Base-by-base conservation (phyloP, 2,329 filamentous ascomycete genomes). In the Samsoniella hepiali region DNA sequence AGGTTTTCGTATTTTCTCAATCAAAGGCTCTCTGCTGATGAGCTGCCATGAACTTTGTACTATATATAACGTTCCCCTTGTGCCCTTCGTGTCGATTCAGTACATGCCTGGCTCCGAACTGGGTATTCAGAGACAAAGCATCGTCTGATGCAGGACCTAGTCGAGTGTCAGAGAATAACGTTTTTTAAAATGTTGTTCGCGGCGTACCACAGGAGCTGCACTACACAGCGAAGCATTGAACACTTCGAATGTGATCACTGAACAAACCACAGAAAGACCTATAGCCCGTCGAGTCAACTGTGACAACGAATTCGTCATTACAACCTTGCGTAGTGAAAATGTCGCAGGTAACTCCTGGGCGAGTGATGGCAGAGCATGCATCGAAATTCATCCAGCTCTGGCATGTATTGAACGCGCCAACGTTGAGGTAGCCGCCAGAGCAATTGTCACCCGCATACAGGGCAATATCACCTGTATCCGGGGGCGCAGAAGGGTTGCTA, bases 361-460 rank as follows among this genome's bases (percentile, higher is more conserved):
- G 51, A 13, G 51, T 54, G 17, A 54, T 54, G n/a, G 51, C 51
- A 27, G 51, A 54, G 34, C 51, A 54, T n/a, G 51, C 51, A 27
- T 54, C 51, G 13, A 54, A 54, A n/a, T 54, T 11, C 51, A 54
- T 54, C 51, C 51, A 54, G 51, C 51, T 54, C 34, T 54, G 51
- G n/a, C 51, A 54, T 27, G 51, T 38, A 54, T 54, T 54, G 34
- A 54, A 54, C n/a, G 51, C 32, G 9, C 51, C 51, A 29, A 54
- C 32, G 9, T 54, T 54, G 32, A 54, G 51, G 17, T 54, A 54
- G n/a, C 17, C n/a, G 15, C 51, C 32, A 22, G 51, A 54, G 22
- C 32, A 54, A 36, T 54, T 54, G 15, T 54, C 51, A 40, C 27
- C 34, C 51, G 32, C 51, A 7, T 54, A 54, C 9, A 54, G n/a